These are phyloP conservation scores for Raphanus hybrid DNA, from an alignment of 441 rosid genomes.

Conservation along the genomic window DNA sequence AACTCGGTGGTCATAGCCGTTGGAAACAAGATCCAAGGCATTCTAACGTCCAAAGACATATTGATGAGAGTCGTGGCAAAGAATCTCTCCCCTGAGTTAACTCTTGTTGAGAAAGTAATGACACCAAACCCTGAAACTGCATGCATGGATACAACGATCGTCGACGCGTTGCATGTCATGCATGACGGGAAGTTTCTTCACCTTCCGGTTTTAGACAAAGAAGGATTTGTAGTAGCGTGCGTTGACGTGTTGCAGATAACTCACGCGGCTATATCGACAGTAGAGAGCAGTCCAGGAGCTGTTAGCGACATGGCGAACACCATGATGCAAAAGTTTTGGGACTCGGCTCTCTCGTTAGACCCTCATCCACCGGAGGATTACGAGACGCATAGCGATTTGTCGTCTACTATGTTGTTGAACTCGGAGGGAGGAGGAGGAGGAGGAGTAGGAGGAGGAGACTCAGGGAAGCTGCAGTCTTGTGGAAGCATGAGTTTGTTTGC, in stretches of 20 bases:
- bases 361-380: constrained; percentile 86
- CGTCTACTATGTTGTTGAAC: constrained; percentile 52
- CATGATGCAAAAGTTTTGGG: constrained; percentile 99
- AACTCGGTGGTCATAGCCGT: constrained; percentile 72
- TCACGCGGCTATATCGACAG: constrained; percentile 90
- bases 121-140: constrained; percentile 87
- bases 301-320: constrained; percentile 81
- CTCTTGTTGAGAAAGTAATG: constrained; percentile 84
- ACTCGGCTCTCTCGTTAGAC: constrained; percentile 80
- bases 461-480: constrained; percentile 46
- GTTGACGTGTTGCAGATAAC: constrained; percentile 86
- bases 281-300: constrained; percentile 80
- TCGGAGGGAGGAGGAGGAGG: constrained; percentile 50
- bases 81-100: constrained; percentile 87
- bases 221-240: constrained; percentile 68
- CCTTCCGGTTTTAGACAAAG: constrained; percentile 89
- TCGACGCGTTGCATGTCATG: constrained; percentile 90
- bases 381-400: constrained; percentile 83
- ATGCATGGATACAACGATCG: constrained; percentile 71
- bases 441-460: background rate
- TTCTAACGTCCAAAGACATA: constrained; percentile 94
- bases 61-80: constrained; percentile 96
- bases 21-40: constrained; percentile 82
- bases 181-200: constrained; percentile 92
- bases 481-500: constrained; percentile 71